These are phyloP conservation scores for Lipomyces sp. DNA, from an alignment of 805 yeast genomes.

Conservation along the genomic window DNA sequence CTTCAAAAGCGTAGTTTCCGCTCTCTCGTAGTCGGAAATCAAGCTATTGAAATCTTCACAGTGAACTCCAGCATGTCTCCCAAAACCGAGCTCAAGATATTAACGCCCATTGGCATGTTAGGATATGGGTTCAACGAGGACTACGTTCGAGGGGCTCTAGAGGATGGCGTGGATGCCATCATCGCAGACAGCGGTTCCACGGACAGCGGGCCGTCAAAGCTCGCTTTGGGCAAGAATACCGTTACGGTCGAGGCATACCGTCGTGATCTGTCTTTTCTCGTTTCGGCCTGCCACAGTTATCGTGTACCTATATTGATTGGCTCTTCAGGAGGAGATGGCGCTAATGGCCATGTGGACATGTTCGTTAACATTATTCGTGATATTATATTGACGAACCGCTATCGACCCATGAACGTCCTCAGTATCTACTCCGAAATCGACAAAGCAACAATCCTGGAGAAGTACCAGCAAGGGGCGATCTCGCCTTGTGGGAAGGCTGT, in stretches of 20 bases:
- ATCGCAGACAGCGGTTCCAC: constrained; percentile 11
- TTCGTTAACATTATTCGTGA: constrained; percentile 1
- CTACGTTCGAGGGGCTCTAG: not conserved
- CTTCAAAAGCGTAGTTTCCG: too few relatives aligned
- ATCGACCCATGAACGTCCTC: not conserved
- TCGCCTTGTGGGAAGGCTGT: not conserved
- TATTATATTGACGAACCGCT: not conserved
- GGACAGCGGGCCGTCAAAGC: constrained; percentile 13
- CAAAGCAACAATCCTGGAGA: not conserved
- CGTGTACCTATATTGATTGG: not conserved
- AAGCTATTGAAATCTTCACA: too few relatives aligned
- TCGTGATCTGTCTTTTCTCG: not conserved
- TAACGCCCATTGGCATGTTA: constrained; percentile 11
- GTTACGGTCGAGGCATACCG: not conserved
- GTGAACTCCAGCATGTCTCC: too few relatives aligned
- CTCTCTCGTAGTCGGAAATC: too few relatives aligned
- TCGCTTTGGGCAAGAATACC: constrained; percentile 1
- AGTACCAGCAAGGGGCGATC: not conserved
- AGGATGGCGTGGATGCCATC: constrained; percentile 4
- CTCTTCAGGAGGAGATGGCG: constrained; percentile 1
- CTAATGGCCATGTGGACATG: not conserved
- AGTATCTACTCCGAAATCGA: not conserved
- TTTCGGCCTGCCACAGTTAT: not conserved
- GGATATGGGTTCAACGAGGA: constrained; percentile 8
- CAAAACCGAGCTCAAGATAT: constrained; percentile 1